These are phyloP conservation scores for Hypoxylon sp. DNA, from an alignment of 2,329 filamentous ascomycete genomes.

Conservation along the genomic window DNA sequence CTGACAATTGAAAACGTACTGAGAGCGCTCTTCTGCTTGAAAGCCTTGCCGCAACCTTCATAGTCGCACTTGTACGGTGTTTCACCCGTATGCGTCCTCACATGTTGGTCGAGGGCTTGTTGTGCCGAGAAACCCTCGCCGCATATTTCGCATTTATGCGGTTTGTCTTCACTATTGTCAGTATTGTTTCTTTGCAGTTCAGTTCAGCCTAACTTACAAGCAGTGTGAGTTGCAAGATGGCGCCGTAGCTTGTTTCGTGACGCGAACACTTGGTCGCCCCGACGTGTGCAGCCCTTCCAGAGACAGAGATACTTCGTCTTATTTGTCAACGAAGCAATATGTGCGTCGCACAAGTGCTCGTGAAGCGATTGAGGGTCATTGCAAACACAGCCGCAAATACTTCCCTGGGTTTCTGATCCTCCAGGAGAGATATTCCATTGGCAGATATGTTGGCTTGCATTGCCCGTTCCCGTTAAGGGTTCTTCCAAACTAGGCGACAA, in stretches of 20 bases:
- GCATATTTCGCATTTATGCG: slow-evolving; percentile 70
- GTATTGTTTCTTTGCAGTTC: slow-evolving; percentile 18
- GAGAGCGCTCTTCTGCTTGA: slow-evolving; percentile 77
- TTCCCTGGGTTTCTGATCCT: slow-evolving; percentile 19
- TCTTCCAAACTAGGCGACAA: slow-evolving; percentile 14
- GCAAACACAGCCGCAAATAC: slow-evolving; percentile 49
- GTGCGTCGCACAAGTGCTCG: slow-evolving; percentile 49
- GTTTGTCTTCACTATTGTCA: slow-evolving; percentile 64
- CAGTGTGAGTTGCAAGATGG: slow-evolving; percentile 55
- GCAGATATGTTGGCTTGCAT: slow-evolving; percentile 41
- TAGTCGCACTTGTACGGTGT: slow-evolving; percentile 72
- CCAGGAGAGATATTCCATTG: slow-evolving; percentile 47
- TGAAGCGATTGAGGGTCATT: slow-evolving; percentile 47
- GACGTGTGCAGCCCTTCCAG: slow-evolving; percentile 53
- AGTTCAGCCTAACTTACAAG: slow-evolving; percentile 39
- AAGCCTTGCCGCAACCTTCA: slow-evolving; percentile 68
- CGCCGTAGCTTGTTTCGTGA: slow-evolving; percentile 54
- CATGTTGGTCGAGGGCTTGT: slow-evolving; percentile 77
- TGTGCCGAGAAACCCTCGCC: slow-evolving; percentile 73
- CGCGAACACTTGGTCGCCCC: slow-evolving; percentile 49
- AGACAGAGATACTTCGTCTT: slow-evolving; percentile 52
- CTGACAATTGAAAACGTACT: slow-evolving; percentile 62
- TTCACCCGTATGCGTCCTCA: slow-evolving; percentile 75
- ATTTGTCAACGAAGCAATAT: slow-evolving; percentile 47
- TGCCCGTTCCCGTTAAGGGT: neutral